Conservation (phyloP, 2,329 filamentous ascomycete species). For the Pyricularia pennisetigena region DNA sequence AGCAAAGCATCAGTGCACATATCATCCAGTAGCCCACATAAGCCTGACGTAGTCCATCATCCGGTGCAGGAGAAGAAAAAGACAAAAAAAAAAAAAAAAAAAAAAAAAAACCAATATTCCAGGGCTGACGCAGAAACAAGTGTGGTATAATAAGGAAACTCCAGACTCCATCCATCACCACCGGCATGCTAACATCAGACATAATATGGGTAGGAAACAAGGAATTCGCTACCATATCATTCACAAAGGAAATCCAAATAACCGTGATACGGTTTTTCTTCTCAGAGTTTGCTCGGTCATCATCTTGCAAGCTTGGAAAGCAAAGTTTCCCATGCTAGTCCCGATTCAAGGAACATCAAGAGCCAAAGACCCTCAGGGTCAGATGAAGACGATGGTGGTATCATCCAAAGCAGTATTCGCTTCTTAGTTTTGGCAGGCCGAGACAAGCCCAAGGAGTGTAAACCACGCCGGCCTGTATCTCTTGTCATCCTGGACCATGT, state of each 20-base stretch:
- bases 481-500: slow-evolving; percentile 1
- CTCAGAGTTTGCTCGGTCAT: not conserved
- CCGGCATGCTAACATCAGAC: not conserved
- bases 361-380: too few species aligned
- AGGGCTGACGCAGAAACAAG: not conserved
- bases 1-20: not conserved
- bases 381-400: too few species aligned
- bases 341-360: too few species aligned
- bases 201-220: not conserved
- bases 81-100: not conserved
- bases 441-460: not conserved
- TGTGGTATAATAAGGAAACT: not conserved
- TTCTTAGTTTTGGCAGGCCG: not conserved
- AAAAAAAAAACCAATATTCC: not conserved
- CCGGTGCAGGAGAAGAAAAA: not conserved
- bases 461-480: not conserved
- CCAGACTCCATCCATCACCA: not conserved
- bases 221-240: not conserved
- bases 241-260: not conserved
- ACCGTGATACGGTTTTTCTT: not conserved
- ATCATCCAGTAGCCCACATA: not conserved
- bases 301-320: too few species aligned
- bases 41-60: not conserved
- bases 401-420: not conserved
- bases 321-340: too few species aligned